Percentiles rank a stretch among this genome's conserved stretches.
Conservation (phyloP, 176 grass and related monocot species). For the Tuctoria greenei region DNA sequence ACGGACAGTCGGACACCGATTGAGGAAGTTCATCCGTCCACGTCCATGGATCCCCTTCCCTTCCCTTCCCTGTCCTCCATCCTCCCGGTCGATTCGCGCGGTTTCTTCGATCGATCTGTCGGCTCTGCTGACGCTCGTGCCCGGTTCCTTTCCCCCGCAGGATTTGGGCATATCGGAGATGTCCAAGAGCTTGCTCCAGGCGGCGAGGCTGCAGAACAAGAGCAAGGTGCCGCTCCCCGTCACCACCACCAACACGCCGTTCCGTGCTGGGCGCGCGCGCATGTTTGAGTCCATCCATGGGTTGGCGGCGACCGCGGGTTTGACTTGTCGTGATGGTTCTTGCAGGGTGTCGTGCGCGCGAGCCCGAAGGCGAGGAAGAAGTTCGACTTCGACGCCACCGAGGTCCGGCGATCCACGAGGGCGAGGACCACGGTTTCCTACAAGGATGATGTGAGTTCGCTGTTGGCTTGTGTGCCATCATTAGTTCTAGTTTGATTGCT, state of each 20-base stretch:
- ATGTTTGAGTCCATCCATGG: neutral
- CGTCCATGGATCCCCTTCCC: neutral
- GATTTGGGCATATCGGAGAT: slow-evolving; percentile 87
- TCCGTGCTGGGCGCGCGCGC: neutral
- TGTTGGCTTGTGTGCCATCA: neutral
- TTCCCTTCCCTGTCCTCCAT: neutral
- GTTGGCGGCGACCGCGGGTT: neutral
- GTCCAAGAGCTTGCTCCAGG: slow-evolving; percentile 77
- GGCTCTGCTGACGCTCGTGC: neutral
- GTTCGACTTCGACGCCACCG: slow-evolving; percentile 51
- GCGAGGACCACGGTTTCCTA: slow-evolving; percentile 71
- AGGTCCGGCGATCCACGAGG: slow-evolving; percentile 94
- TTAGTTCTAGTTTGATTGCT: neutral
- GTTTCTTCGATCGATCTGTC: neutral
- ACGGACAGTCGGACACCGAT: neutral
- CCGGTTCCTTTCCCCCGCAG: slow-evolving; percentile 26
- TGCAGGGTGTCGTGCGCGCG: slow-evolving; percentile 54
- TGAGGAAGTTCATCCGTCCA: neutral
- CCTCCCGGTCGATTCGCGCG: neutral
- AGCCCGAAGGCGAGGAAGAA: slow-evolving; percentile 69
- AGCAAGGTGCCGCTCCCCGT: slow-evolving; percentile 48
- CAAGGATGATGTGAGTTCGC: slow-evolving; percentile 70
- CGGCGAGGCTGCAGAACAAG: slow-evolving; percentile 64
- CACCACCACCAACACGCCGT: neutral
- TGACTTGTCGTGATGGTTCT: slow-evolving; percentile 4